These are phyloP conservation scores for Phytophthora tubulina DNA, from an alignment of 352 stramenopile genomes.

Conservation along the genomic window DNA sequence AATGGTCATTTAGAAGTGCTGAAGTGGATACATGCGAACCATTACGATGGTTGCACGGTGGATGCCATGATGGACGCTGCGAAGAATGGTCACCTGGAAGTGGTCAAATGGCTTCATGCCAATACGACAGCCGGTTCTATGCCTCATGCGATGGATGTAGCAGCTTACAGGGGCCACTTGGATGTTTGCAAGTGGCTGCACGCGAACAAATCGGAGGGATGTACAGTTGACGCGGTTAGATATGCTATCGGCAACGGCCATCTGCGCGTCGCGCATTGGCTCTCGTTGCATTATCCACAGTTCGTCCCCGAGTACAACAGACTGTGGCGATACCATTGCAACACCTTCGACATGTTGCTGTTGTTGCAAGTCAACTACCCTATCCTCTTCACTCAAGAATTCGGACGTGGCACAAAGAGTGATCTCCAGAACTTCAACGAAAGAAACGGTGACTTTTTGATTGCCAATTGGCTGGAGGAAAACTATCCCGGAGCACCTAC, in stretches of 20 bases:
- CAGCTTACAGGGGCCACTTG: conserved; percentile 1
- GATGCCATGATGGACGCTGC: not conserved
- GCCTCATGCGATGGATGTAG: not conserved
- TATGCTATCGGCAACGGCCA: conserved; percentile 10
- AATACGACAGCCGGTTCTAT: conserved; percentile 5
- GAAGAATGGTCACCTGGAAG: conserved; percentile 10
- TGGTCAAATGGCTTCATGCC: conserved; percentile 6
- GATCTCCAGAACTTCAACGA: conserved; percentile 1
- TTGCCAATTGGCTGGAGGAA: not conserved
- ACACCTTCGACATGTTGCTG: conserved; percentile 15
- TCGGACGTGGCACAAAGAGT: conserved; percentile 14
- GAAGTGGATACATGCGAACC: not conserved
- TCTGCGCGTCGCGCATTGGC: conserved; percentile 4
- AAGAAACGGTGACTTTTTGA: not conserved
- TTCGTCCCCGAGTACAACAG: conserved; percentile 10
- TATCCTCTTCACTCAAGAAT: conserved; percentile 14
- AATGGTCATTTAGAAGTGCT: conserved; percentile 3
- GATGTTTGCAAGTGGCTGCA: conserved; percentile 16
- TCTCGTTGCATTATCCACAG: conserved; percentile 9
- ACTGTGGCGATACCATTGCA: conserved; percentile 11
- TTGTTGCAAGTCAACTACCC: conserved; percentile 22
- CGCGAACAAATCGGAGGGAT: conserved; percentile 8
- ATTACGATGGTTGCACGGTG: not conserved
- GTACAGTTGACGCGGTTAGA: conserved; percentile 1
- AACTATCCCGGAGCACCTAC: conserved; percentile 1